phyloP scores from a whole-genome alignment of 805 yeast genomes.

The Spathaspora passalidarum region DNA sequence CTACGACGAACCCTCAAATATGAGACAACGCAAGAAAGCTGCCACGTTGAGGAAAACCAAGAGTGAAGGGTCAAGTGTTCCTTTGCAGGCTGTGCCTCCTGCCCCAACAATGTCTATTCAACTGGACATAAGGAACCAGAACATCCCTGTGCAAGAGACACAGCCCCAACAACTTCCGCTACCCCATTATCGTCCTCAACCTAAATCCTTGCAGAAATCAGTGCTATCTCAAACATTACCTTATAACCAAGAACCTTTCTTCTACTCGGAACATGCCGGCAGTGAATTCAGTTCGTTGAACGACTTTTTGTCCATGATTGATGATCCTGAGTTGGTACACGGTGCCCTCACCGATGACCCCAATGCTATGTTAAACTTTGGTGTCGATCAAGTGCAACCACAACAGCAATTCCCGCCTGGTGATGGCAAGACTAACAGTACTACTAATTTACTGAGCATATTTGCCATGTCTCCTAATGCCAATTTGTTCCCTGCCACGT shows the following conservation, averaged over 20 bases:
- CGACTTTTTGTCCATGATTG: conserved; percentile 86
- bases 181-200: background rate
- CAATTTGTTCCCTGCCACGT: conserved; percentile 17
- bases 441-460: conserved; percentile 16
- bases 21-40: conserved; percentile 39
- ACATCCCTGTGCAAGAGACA: background rate
- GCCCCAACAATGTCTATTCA: conserved; percentile 8
- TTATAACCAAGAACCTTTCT: conserved; percentile 67
- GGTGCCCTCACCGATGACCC: conserved; percentile 33
- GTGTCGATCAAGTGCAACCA: conserved; percentile 9
- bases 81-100: conserved; percentile 15
- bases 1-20: conserved; percentile 61
- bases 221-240: conserved; percentile 40
- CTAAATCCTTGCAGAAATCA: conserved; percentile 9
- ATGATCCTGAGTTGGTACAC: conserved; percentile 71
- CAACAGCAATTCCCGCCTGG: conserved; percentile 5
- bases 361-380: conserved; percentile 21
- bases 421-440: conserved; percentile 10
- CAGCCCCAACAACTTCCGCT: conserved; percentile 1
- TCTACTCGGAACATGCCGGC: conserved; percentile 89
- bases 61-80: conserved; percentile 6
- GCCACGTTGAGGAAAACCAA: conserved; percentile 19
- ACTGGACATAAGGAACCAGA: background rate
- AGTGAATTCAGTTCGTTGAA: conserved; percentile 87
- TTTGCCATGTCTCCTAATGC: conserved; percentile 29